A percentile compares a stretch with the other conserved stretches of the same genome.
Conservation (phyloP, 345 rosid genomes). For the Linum tenue region DNA sequence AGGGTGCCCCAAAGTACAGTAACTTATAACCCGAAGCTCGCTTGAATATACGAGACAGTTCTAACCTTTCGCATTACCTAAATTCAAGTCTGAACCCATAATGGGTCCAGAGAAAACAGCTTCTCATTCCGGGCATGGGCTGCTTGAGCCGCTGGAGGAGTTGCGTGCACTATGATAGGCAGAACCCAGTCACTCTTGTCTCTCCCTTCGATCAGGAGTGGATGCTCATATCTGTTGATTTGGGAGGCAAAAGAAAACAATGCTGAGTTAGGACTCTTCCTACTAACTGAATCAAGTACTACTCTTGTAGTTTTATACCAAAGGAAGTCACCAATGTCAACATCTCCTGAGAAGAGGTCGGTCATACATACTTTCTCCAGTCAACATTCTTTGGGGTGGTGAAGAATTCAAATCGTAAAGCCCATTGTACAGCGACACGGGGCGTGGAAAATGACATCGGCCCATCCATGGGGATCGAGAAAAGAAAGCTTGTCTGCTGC, state of each 20-base stretch:
- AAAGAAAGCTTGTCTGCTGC: slow-evolving; percentile 91
- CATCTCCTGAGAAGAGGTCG: neutral
- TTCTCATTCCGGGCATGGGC: slow-evolving; percentile 49
- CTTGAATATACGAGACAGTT: neutral
- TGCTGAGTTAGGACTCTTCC: neutral
- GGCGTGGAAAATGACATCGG: slow-evolving; percentile 92
- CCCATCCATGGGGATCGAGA: slow-evolving; percentile 90
- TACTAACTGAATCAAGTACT: neutral
- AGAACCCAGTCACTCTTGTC: slow-evolving; percentile 93
- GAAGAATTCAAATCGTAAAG: slow-evolving; percentile 79
- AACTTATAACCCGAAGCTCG: neutral
- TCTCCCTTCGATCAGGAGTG: slow-evolving; percentile 65
- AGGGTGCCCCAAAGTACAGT: neutral
- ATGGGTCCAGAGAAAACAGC: slow-evolving; percentile 54
- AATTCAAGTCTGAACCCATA: slow-evolving; percentile 61
- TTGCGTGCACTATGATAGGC: slow-evolving; percentile 86
- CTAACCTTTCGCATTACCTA: neutral
- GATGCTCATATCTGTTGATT: slow-evolving; percentile 72
- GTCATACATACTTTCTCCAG: slow-evolving; percentile 77
- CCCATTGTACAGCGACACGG: slow-evolving; percentile 80
- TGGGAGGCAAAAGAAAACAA: neutral
- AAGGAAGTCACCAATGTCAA: neutral
- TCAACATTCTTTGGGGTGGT: slow-evolving; percentile 71
- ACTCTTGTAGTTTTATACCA: neutral
- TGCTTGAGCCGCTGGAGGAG: slow-evolving; percentile 50